Base-by-base conservation (phyloP, 805 yeast genomes). In the Myxozyma neotropica region DNA sequence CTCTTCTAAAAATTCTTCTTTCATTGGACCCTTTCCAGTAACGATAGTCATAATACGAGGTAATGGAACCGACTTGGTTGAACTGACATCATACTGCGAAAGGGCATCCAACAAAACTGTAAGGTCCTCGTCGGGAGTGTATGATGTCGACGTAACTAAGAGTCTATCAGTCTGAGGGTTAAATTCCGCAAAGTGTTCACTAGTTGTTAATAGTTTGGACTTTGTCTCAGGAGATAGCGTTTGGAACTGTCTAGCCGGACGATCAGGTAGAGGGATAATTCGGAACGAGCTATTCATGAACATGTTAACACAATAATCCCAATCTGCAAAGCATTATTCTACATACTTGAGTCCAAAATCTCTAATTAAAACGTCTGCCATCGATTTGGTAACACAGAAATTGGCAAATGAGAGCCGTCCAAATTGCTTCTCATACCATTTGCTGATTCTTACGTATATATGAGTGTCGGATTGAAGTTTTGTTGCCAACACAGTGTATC, bases 1-100 rank as follows among this genome's bases (percentile, higher is more conserved):
- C n/a, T 75, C 67, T 1, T 88, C 87, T 24, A 76, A 71, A 67
- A 86, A 87, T 21, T 80, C 74, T 1, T 74, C 72, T 65, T 83
- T 83, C 73, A 88, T 71, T 0, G 98, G 98, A 0, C 99, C 99
- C 71, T 92, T 93, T 0, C 99, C 99, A 0, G 99, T 94, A n/a
- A 94, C 86, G n/a, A 94, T 74, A 54, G 90, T 81, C 39, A 84
- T 72, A 1, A 92, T 69, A 0, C 64, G 35, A 7, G 54, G 57
- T n/a, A 53, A 46, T 2, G 61, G 8, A 48, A 58, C n/a, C 7
- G 35, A 21, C 44, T 47, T 4, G 60, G 51, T 51, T 40, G 60
- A 48, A 3, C 53, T 54, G 39, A 63, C 52, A 50, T 88, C 92
- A 64, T 89, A 86, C 23, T 73, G 64, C 53, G 80, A 79, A 55